Evolutionary conservation across 768 basidiomycete species (phyloP), one percentile per base, ranked within the genome.

Genomic region (Mrakia frigida): DNA sequence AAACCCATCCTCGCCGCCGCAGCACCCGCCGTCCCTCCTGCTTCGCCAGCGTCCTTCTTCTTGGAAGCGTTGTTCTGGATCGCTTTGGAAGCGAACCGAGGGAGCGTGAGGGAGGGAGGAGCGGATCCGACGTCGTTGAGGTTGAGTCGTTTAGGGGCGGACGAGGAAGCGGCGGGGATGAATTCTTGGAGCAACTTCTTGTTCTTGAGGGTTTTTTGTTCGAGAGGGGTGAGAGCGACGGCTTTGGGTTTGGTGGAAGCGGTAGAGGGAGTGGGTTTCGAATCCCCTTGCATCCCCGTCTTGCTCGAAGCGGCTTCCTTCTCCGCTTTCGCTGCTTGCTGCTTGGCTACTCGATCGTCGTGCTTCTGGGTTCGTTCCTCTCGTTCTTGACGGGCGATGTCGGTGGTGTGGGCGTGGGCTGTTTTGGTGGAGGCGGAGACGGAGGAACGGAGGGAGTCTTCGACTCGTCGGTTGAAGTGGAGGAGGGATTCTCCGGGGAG

Each of bases 401-500:
- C 77, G 37, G 59, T 61, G 31, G 77, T 56, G 33, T 56, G 52
- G 6, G 65, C 63, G 33, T 53, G 53, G 25, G 77, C 77, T 16
- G 52, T 74, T 16, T 73, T 68, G 39, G 73, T 53, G 16, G 77
- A 73, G 65, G 67, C 63, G n/a, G 37, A 69, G 37, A 78, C 73
- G 13, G 67, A 60, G 21, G 77, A 74, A 9, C 77, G 72, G 21
- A 78, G 73, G 13, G 77, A 78, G 69, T 78, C 77, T 41, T 78
- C 77, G 46, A 78, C 77, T 25, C 77, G 63, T 13, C 77, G 73
- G 73, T 74, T 74, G 56, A 78, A 78, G 67, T 78, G 77, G 10
- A 65, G 52, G 28, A 78, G 72, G 41, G 77, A 78, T 41, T 78
- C 77, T 31, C 39, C 39, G 39, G 53, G 67, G 3, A 69, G 73